Conservation (phyloP, 2,329 filamentous ascomycete genomes). For the Alternaria brassicicola region DNA sequence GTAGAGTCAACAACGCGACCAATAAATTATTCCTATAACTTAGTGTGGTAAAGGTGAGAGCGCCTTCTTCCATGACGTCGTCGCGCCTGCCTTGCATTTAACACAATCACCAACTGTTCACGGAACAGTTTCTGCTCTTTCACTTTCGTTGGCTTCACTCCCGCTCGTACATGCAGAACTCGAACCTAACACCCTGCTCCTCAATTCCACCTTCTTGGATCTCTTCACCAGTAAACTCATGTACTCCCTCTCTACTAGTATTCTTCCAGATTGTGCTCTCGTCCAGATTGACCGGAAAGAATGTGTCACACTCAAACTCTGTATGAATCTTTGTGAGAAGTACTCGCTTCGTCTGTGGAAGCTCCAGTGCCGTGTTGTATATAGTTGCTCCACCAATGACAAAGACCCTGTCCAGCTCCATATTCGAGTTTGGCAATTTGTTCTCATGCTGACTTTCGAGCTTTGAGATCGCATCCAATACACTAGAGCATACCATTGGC, state of each 20-base stretch:
- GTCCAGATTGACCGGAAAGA: conserved; percentile 68
- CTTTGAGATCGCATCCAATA: conserved; percentile 44
- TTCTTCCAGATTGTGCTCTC: conserved; percentile 60
- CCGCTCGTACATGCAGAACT: conserved; percentile 73
- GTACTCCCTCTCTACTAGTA: conserved; percentile 59
- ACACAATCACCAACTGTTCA: not conserved
- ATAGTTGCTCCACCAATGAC: conserved; percentile 91
- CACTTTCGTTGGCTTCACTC: conserved; percentile 6
- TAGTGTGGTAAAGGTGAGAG: not conserved
- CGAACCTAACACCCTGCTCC: conserved; percentile 69
- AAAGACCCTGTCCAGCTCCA: conserved; percentile 60
- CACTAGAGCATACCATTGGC: conserved; percentile 64
- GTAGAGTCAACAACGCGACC: not conserved
- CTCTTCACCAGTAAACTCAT: conserved; percentile 70
- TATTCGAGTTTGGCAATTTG: not conserved
- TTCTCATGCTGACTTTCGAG: conserved; percentile 7
- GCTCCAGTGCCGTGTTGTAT: conserved; percentile 72
- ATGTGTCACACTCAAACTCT: conserved; percentile 78
- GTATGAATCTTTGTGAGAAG: conserved; percentile 71
- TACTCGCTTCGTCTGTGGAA: conserved; percentile 65
- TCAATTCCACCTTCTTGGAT: conserved; percentile 62
- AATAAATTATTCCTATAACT: not conserved
- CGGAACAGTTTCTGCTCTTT: not conserved
- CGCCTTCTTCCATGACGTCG: not conserved
- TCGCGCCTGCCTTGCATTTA: not conserved